Percentiles rank a stretch among this genome's conserved stretches.
These are phyloP conservation scores for Kazachstania bromeliacearum DNA, from an alignment of 805 yeast genomes.

Conservation along the genomic window DNA sequence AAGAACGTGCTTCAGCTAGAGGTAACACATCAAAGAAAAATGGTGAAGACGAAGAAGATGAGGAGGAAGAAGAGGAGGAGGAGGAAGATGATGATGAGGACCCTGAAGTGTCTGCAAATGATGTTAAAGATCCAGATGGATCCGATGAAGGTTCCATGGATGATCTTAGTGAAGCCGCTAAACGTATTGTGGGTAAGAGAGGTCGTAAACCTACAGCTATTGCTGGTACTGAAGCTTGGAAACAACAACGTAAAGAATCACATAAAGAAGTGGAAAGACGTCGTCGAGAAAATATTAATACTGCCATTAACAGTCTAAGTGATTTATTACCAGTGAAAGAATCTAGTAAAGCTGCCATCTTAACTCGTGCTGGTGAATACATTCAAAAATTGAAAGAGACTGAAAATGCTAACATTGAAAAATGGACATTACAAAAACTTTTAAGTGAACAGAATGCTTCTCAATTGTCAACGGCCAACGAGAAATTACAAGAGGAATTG, in stretches of 20 bases:
- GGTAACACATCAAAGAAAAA: constrained; percentile 1
- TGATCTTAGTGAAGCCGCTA: constrained; percentile 2
- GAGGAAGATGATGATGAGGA: neutral
- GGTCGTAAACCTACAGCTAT: constrained; percentile 24
- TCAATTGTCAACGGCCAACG: constrained; percentile 77
- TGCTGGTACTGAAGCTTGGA: constrained; percentile 27
- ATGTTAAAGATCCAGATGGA: constrained; percentile 10
- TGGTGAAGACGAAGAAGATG: constrained; percentile 3
- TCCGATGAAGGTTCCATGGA: constrained; percentile 2
- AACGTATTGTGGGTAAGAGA: constrained; percentile 12
- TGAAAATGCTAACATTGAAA: constrained; percentile 81
- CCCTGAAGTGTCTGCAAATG: constrained; percentile 5
- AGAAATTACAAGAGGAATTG: constrained; percentile 76
- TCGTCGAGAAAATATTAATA: constrained; percentile 79
- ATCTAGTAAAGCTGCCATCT: constrained; percentile 75
- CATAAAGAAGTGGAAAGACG: constrained; percentile 95
- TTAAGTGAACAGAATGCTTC: constrained; percentile 85
- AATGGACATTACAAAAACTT: constrained; percentile 90
- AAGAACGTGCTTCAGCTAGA: neutral
- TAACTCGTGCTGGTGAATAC: constrained; percentile 81
- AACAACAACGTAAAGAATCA: constrained; percentile 62
- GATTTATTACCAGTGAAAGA: constrained; percentile 73
- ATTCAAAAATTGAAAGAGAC: constrained; percentile 84
- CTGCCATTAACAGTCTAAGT: constrained; percentile 76
- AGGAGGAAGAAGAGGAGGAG: constrained; percentile 3